These are phyloP conservation scores for Saccharomycopsis fermentans DNA, from an alignment of 805 yeast species.

Conservation along the genomic window DNA sequence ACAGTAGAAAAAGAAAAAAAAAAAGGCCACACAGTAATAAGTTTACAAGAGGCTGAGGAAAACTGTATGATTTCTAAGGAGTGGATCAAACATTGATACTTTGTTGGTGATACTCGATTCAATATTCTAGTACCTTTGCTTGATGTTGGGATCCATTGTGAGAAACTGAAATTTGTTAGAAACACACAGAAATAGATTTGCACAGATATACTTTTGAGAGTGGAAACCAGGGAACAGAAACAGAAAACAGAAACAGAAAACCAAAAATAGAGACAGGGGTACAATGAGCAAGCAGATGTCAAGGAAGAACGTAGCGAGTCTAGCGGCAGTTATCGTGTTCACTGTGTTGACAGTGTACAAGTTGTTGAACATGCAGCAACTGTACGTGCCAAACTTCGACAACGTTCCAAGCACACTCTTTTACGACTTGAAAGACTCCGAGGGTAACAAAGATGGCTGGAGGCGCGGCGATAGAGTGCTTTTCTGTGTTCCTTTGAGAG, in stretches of 20 bases:
- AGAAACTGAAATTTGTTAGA: too few relatives aligned
- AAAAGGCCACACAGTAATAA: neutral
- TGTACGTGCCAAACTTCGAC: constrained; percentile 14
- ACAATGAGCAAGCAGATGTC: neutral
- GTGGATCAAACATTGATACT: too few relatives aligned
- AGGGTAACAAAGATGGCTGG: constrained; percentile 9
- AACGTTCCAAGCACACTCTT: constrained; percentile 5
- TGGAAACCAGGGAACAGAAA: neutral
- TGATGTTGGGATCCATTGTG: too few relatives aligned
- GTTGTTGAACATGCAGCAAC: neutral
- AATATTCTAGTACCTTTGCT: too few relatives aligned
- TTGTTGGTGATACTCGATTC: too few relatives aligned
- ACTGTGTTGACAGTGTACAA: neutral
- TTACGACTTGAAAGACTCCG: constrained; percentile 7
- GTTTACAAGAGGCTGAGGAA: too few relatives aligned
- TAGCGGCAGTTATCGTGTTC: neutral
- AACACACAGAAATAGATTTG: too few relatives aligned
- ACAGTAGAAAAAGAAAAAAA: neutral
- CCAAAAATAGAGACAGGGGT: neutral
- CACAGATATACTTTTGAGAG: too few relatives aligned
- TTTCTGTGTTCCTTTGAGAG: constrained; percentile 65
- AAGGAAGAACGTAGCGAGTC: neutral
- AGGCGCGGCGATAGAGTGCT: constrained; percentile 30
- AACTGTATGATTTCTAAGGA: too few relatives aligned
- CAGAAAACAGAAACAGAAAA: neutral